Conservation (phyloP, 73 alveolate genomes). For the Paramecium tetraurelia region DNA sequence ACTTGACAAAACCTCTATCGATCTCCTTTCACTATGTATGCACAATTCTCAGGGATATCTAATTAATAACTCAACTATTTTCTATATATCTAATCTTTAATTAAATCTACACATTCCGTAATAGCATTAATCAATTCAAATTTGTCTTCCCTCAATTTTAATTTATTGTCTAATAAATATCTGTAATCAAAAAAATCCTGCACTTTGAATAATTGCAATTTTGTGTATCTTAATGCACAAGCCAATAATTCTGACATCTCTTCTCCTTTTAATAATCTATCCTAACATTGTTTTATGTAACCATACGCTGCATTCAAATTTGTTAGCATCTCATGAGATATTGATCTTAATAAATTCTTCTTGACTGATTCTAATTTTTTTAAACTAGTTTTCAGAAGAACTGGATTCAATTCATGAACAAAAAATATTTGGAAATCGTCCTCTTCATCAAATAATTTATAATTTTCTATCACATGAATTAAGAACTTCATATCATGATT, state of each 20-base stretch:
- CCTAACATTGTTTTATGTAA: not conserved
- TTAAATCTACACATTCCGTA: not conserved
- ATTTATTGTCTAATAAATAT: not conserved
- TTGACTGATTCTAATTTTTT: constrained; percentile 31
- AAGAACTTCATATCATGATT: constrained; percentile 8
- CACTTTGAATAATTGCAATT: not conserved
- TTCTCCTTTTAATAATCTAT: not conserved
- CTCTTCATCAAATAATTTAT: constrained; percentile 1
- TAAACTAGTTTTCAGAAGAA: not conserved
- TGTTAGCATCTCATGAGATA: not conserved
- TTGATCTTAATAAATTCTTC: constrained; percentile 1
- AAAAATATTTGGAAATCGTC: constrained; percentile 14
- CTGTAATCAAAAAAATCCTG: not conserved
- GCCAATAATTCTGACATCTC: not conserved
- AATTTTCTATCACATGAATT: not conserved
- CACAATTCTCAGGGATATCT: constrained; percentile 15
- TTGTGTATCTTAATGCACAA: not conserved
- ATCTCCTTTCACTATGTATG: not conserved
- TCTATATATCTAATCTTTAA: not conserved
- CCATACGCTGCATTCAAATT: constrained; percentile 23
- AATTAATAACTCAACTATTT: not conserved
- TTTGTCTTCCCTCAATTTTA: constrained; percentile 2
- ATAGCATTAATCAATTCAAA: not conserved
- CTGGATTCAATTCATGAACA: constrained; percentile 32
- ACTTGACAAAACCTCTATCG: constrained; percentile 4